Percentiles rank a stretch among this genome's conserved stretches.
Evolutionary conservation across 768 basidiomycete species (phyloP).

Genomic region (Pisolithus microcarpus): DNA sequence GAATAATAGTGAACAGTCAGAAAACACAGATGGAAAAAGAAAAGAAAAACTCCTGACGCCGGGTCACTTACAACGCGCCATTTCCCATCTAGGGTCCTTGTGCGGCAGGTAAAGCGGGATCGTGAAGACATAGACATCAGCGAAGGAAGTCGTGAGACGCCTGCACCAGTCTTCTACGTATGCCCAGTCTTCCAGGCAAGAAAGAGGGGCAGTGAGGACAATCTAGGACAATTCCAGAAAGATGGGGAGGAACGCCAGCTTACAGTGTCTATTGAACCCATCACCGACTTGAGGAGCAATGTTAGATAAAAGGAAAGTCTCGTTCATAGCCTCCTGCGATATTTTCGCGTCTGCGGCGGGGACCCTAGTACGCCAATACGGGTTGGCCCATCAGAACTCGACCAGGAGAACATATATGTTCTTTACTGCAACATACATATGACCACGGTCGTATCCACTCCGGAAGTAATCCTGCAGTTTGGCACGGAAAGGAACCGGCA

Average conservation of each 20-base stretch:
- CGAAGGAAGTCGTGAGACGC: slow-evolving; percentile 74
- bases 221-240: background rate
- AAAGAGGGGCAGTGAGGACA: background rate
- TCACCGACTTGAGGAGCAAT: slow-evolving; percentile 98
- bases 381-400: background rate
- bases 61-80: slow-evolving; percentile 77
- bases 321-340: slow-evolving; percentile 91
- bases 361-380: slow-evolving; percentile 49
- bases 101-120: slow-evolving; percentile 93
- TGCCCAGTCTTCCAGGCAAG: slow-evolving; percentile 70
- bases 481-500: slow-evolving; percentile 76
- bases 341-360: slow-evolving; percentile 94
- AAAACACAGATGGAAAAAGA: background rate
- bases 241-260: slow-evolving; percentile 17
- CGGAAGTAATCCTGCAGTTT: slow-evolving; percentile 83
- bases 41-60: background rate
- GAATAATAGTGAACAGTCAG: background rate
- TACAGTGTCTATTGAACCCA: slow-evolving; percentile 96
- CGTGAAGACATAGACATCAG: slow-evolving; percentile 97
- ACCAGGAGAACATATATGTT: background rate
- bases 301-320: slow-evolving; percentile 91
- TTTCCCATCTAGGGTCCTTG: slow-evolving; percentile 80
- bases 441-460: slow-evolving; percentile 93
- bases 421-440: slow-evolving; percentile 61
- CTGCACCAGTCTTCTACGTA: slow-evolving; percentile 96